Base-by-base conservation (phyloP, 805 yeast genomes). In the Nakazawaea ishiwadae region DNA sequence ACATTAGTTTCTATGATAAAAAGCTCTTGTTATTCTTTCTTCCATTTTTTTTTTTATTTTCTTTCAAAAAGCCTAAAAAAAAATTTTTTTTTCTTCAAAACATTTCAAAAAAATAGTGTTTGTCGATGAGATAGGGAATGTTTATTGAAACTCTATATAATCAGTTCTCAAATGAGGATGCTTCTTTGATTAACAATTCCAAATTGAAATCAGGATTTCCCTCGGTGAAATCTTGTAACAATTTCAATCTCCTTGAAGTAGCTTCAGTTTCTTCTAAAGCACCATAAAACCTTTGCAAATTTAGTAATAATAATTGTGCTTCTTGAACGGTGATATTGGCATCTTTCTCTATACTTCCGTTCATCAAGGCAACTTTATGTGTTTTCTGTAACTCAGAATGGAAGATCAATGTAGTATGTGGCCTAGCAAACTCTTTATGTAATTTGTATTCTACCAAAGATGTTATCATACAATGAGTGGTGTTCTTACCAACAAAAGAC, bases 381-480 rank as follows among this genome's bases (percentile, higher is more conserved):
- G 71, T 69, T 0, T 69, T 61, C 4, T 64, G 66, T 38, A 91
- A 63, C 42, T 93, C 96, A 33, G 81, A 77, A 64, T 91, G 97
- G 69, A 91, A 84, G 61, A 80, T 77, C 48, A 93, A 68, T 0
- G 96, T 86, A 0, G 97, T 88, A 60, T 93, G 98, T 1, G 99
- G 98, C 56, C 87, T 82, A 8, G 99, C 96, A 61, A 71, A 93
- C 56, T 91, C 97, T 42, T 77, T 78, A 56, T 91, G 96, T 21
- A 89, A 71, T 60, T 91, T 89, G 63, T 79, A 93, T 62, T 93
- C 98, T 1, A 93, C 90, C 48, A 93, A 71, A 0, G 96, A 80
- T 2, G 99, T 93, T 52, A 93, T 69, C 74, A 93, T 73, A 56
- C 95, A 87, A 63, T 93, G 96, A 1, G 86, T 70, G 2, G 97